Base-by-base conservation (phyloP, 495 filamentous ascomycete species). In the Hypoxylon intermedium region DNA sequence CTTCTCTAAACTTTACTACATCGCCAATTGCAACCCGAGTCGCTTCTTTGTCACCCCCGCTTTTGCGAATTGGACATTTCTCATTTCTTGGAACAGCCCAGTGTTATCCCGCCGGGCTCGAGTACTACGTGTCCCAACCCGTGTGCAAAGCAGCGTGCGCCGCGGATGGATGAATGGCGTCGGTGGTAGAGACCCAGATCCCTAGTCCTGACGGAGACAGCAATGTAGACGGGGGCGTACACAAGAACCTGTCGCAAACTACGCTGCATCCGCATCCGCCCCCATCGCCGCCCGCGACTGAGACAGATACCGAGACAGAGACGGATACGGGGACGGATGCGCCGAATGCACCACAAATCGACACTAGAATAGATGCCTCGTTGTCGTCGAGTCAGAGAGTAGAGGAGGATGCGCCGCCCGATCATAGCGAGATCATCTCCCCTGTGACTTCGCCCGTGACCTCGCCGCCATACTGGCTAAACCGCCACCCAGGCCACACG, bases 271-370 rank as follows among this genome's bases (percentile, higher is more conserved):
- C 36, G 15, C 19, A 60, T 13, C 45, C 46, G 20, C 62, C 55
- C 13, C 62, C 62, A 18, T 65, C 62, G 9, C 62, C 62, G 9
- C 62, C 62, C n/a, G 33, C 51, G 15, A 65, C 62, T 16, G 62
- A 65, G 41, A 60, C 51, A 47, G 62, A 65, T 18, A 33, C 50
- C 55, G 55, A 60, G 55, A 65, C 61, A 41, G 61, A 65, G 9
- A 59, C 61, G 21, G 51, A 59, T 15, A 28, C 40, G 9, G 61
- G 59, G 9, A 59, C 61, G 21, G 51, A 59, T 15, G 36, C 40
- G 9, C 28, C 60, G 5, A 43, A 36, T 31, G 44, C 44, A 19
- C 61, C 54, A 13, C 61, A 19, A 20, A 20, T 18, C 6, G 11
- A 2, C 5, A 5, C 48, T 7, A 16, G 21, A 2, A 33, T 31